phyloP scores from a whole-genome alignment of 768 basidiomycete genomes.

The Amanita brunnescens region DNA sequence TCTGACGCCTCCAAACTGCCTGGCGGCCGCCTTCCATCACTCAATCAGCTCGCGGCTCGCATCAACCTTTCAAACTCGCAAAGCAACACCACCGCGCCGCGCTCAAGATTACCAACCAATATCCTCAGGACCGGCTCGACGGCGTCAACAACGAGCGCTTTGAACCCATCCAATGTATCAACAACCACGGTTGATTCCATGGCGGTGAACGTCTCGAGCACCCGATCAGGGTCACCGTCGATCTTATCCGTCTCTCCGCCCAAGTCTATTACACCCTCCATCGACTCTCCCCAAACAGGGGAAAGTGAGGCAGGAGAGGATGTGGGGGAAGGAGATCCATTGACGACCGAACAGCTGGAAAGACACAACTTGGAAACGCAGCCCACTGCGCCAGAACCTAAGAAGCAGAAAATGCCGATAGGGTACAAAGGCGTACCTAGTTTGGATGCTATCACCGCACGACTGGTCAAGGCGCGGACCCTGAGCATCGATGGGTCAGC shows the following conservation, averaged over 20 bases:
- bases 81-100: constrained; percentile 23
- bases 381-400: not conserved
- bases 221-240: constrained; percentile 61
- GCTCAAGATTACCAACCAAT: constrained; percentile 70
- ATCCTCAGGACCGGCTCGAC: constrained; percentile 57
- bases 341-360: constrained; percentile 61
- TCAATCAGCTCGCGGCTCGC: constrained; percentile 76
- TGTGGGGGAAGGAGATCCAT: constrained; percentile 35
- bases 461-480: constrained; percentile 61
- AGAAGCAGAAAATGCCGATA: constrained; percentile 25
- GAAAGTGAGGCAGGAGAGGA: not conserved
- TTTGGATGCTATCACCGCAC: constrained; percentile 77
- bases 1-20: not conserved
- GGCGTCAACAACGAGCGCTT: constrained; percentile 28
- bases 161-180: constrained; percentile 27
- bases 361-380: constrained; percentile 47
- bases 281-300: constrained; percentile 6
- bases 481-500: constrained; percentile 57
- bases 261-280: constrained; percentile 31
- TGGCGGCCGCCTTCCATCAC: constrained; percentile 48
- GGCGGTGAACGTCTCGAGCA: constrained; percentile 57
- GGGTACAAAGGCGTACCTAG: constrained; percentile 88
- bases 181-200: constrained; percentile 53
- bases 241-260: constrained; percentile 38
- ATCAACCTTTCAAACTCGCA: constrained; percentile 39